Evolutionary conservation across 2,329 filamentous ascomycete species (phyloP), one percentile per base, ranked within the genome.

Genomic region (Fusarium albosuccineum): DNA sequence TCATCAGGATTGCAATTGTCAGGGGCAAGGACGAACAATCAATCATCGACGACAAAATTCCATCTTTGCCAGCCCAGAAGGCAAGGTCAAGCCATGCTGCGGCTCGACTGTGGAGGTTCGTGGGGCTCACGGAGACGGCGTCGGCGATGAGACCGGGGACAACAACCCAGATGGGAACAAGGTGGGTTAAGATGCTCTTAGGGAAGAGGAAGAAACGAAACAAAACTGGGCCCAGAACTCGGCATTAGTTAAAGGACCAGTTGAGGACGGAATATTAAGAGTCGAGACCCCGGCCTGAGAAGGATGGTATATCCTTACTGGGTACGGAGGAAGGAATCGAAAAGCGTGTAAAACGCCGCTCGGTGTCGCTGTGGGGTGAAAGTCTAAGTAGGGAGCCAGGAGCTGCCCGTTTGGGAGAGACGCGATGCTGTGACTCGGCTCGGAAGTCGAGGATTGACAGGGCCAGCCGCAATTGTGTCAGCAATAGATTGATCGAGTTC

Each of bases 401-500:
- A 54, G 33, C 30, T 39, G 51, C 51, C 51, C 29, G 29, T 55
- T 55, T 55, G 40, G 41, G 51, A 42, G 45, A 41, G 26, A 39
- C 49, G 51, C 13, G 40, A 45, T 55, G 45, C 44, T 65, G 56
- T 46, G 51, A 65, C 65, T 68, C 65, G 65, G 65, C 39, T 68
- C 45, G 41, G 33, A 34, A 45, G 52, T 66, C 48, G 17, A 57
- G 40, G 56, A 26, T 46, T 58, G 41, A 17, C 40, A 41, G 39
- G 41, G 39, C 26, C 29, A 33, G 27, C 54, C 64, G 57, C 61
- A 66, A 44, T 62, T 52, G 40, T 22, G 22, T 22, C 22, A 40
- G 40, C 42, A 41, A 45, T 52, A 17, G 46, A 54, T 48, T 51
- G 51, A 52, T 44, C 33, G n/a, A 26, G 36, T 42, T 56, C 26